Base-by-base conservation (phyloP, 164 flowering plant species). In the Magnolia sinica region DNA sequence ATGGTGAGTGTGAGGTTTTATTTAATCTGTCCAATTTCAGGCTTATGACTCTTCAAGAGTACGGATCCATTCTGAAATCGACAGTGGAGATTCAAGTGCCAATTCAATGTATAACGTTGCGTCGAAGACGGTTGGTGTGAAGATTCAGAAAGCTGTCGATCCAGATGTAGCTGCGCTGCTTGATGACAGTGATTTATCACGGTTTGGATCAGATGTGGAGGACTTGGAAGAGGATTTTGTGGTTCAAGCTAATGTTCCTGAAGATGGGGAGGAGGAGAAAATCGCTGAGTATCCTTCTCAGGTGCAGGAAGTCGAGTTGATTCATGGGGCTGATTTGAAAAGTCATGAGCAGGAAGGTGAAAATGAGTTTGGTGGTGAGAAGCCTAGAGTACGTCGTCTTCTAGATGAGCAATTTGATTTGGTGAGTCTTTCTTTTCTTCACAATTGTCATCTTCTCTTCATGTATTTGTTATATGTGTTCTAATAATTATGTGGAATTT, bases 141-240 rank as follows among this genome's bases (percentile, higher is more conserved):
- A 84, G 83, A 74, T 90, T 74, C 91, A 93, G 82, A 95, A 82
- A 81, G 95, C 75, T 13, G 80, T 89, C 74, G 98, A 94, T 85
- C 95, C 93, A 61, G 97, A 95, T 73, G 85, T 95, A 16, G 86
- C 85, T 52, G 92, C 91, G 5, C 76, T 95, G 82, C 96, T 95
- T 69, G 91, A 91, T 74, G 94, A 91, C n/a, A 77, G 79, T 80
- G 87, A 93, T 78, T 66, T 82, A 29, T 90, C 93, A 2, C 84
- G 86, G 75, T 89, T 88, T 84, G 92, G 87, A 16, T 96, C 97
- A 7, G 97, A 91, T 85, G 85, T 82, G 55, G 99, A 96, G 82
- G 98, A 92, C 59, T 85, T 96, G 84, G 98, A 96, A 78, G 99
- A 96, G 81, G 96, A 94, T 86, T 96, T 96, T 83, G 89, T 96